Evolutionary conservation across 2,329 filamentous ascomycete species (phyloP), one percentile per base, ranked within the genome.

Genomic region (Colletotrichum melonis): DNA sequence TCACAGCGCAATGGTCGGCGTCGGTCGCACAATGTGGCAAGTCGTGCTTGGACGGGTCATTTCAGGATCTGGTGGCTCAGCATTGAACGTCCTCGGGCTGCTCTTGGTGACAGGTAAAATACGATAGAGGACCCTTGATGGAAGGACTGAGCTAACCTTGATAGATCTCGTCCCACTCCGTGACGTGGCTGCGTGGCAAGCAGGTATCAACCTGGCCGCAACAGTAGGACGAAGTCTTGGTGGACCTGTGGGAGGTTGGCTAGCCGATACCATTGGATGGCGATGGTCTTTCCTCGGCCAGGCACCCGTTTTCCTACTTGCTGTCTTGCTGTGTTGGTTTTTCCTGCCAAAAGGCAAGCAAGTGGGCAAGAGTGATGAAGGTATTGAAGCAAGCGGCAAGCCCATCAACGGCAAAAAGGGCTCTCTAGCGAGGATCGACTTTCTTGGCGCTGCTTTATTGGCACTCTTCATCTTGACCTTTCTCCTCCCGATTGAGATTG

Each of bases 261-360:
- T 94, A 12, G 90, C 90, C 24, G 91, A 93, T 75, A 84, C 82
- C 1, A 84, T 94, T 30, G 91, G 92, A 11, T 94, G 92, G 92
- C 85, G 92, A 24, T 92, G 89, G 88, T 92, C 89, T 71, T 93
- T 93, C 72, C 77, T 91, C 3, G 82, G 91, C 1, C 91, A 93
- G 77, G 88, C 91, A 0, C 91, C 91, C 0, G 79, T 92, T 0
- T 91, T 89, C 0, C 73, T 86, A 1, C 77, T 88, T 16, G 90
- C 89, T 0, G 82, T 92, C 0, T 35, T 86, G 1, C 80, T 90
- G 14, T 90, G 89, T 0, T 84, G 84, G 63, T 74, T 89, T 2
- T 88, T 90, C 1, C 82, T 92, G 59, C 81, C 85, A 56, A 84
- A 89, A 11, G 62, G 26, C 8, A 62, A 59, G 26, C 63, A 16